phyloP scores from a whole-genome alignment of 257 asterid genomes.

The Przewalskia tangutica region DNA sequence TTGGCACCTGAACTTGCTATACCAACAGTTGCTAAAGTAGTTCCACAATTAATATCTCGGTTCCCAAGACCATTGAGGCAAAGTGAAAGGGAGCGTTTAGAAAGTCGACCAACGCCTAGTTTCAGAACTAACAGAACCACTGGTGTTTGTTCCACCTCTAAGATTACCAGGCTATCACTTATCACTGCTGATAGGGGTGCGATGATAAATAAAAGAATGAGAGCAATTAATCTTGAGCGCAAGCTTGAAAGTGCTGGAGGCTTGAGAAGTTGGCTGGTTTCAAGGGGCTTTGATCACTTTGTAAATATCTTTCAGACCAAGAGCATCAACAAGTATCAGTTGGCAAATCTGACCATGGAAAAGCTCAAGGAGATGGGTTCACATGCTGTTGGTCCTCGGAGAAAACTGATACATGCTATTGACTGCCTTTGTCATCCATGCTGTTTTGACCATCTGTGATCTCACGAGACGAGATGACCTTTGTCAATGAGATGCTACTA shows the following conservation, averaged over 20 bases:
- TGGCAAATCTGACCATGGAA: constrained; percentile 67
- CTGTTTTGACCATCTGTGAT: constrained; percentile 43
- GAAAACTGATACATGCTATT: constrained; percentile 89
- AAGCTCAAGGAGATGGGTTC: constrained; percentile 91
- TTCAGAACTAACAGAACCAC: constrained; percentile 8
- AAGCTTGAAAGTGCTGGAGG: constrained; percentile 76
- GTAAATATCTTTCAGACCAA: constrained; percentile 45
- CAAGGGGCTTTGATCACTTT: constrained; percentile 65
- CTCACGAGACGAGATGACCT: not conserved
- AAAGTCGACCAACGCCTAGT: constrained; percentile 21
- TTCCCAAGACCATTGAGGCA: constrained; percentile 20
- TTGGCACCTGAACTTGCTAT: constrained; percentile 21
- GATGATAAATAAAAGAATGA: constrained; percentile 41
- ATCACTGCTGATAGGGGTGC: constrained; percentile 23
- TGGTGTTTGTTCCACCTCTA: constrained; percentile 14
- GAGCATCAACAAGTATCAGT: constrained; percentile 51
- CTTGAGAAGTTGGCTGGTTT: constrained; percentile 69
- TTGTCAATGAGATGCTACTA: not conserved
- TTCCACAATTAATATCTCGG: constrained; percentile 25
- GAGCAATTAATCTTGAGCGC: constrained; percentile 48
- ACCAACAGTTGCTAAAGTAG: constrained; percentile 12
- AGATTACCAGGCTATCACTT: constrained; percentile 23
- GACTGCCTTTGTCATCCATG: constrained; percentile 86
- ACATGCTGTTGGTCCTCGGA: constrained; percentile 77
- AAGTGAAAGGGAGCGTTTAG: constrained; percentile 18